These are phyloP conservation scores for Aspergillus fischeri DNA, from an alignment of 2,329 filamentous ascomycete genomes.

Conservation along the genomic window DNA sequence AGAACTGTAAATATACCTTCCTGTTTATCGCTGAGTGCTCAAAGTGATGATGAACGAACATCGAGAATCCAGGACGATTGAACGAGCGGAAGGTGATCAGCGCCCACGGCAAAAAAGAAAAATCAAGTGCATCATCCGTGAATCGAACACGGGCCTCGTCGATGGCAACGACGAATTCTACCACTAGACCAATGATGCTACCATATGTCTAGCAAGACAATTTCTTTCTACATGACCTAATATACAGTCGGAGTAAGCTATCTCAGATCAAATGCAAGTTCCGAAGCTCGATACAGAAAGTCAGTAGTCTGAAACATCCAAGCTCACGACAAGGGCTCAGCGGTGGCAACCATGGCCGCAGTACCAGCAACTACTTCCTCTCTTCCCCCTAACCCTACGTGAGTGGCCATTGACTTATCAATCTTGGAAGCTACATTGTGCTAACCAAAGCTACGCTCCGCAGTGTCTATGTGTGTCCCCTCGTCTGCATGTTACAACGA, in stretches of 20 bases:
- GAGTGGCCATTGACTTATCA: slow-evolving; percentile 14
- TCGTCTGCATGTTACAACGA: slow-evolving; percentile 8
- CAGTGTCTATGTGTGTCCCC: slow-evolving; percentile 40
- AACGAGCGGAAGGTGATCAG: neutral
- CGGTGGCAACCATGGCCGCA: slow-evolving; percentile 36
- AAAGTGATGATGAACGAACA: neutral
- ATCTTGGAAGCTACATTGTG: neutral
- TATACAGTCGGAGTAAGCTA: neutral
- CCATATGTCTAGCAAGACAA: neutral
- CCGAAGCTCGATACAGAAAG: neutral
- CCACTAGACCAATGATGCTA: slow-evolving; percentile 44
- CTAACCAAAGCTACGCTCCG: slow-evolving; percentile 14
- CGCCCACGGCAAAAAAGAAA: slow-evolving; percentile 13
- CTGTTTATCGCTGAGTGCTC: neutral
- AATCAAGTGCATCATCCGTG: slow-evolving; percentile 39
- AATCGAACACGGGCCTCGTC: slow-evolving; percentile 46
- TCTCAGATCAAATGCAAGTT: neutral
- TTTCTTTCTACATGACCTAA: too few species aligned
- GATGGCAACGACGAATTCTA: slow-evolving; percentile 46
- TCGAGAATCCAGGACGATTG: neutral
- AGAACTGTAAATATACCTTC: neutral
- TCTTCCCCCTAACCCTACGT: slow-evolving; percentile 40
- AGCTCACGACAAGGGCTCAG: slow-evolving; percentile 18
- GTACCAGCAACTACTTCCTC: slow-evolving; percentile 24
- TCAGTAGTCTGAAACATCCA: neutral